phyloP scores from a whole-genome alignment of 2,329 filamentous ascomycete genomes.

The Fusarium caatingaense region DNA sequence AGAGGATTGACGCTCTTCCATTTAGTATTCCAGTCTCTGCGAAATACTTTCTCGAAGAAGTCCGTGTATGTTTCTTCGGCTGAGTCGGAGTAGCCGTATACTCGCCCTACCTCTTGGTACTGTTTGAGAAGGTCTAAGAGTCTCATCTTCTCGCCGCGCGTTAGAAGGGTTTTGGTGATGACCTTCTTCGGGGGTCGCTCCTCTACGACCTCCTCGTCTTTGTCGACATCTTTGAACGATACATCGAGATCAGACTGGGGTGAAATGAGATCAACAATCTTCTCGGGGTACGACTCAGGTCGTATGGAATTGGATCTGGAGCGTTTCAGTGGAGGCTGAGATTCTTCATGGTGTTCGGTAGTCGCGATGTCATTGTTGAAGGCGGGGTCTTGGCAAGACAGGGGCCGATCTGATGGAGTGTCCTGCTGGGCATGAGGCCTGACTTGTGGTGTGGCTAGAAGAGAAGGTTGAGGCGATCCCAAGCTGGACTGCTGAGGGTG shows the following conservation, averaged over 20 bases:
- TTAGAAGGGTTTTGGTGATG: neutral
- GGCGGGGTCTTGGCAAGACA: accelerated
- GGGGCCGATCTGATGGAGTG: neutral
- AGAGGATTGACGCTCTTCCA: neutral
- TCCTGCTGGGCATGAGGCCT: neutral
- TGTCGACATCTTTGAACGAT: neutral
- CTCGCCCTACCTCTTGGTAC: neutral
- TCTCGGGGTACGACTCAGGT: neutral
- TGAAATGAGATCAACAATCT: neutral
- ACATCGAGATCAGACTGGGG: neutral
- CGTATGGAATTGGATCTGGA: neutral
- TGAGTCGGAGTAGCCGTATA: neutral
- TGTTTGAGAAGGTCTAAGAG: slow-evolving; percentile 5
- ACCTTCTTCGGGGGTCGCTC: neutral
- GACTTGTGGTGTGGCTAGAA: neutral
- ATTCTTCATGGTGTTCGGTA: neutral
- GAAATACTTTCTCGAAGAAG: neutral
- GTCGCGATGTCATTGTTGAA: neutral
- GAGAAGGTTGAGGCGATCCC: neutral
- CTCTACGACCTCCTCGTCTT: neutral
- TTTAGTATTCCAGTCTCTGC: slow-evolving; percentile 1
- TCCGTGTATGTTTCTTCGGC: neutral
- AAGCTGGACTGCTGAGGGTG: neutral
- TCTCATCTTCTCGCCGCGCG: slow-evolving; percentile 11
- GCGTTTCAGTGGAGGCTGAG: neutral